Percentiles rank a stretch among this genome's conserved stretches.
Conservation (phyloP, 768 basidiomycete genomes). For the Exsudoporus frostii region DNA sequence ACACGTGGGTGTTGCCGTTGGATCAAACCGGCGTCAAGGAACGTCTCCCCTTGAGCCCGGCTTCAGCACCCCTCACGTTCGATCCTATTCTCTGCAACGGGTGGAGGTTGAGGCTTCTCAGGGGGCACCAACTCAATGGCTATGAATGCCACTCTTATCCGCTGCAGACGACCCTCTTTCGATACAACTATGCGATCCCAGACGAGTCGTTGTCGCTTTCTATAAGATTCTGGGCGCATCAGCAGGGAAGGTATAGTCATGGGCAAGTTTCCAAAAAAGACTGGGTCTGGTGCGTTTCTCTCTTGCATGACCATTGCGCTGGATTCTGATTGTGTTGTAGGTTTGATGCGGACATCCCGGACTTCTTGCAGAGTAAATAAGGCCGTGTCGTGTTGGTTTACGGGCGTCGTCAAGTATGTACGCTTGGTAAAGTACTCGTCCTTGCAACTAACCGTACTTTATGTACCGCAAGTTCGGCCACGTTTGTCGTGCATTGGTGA, state of each 20-base stretch:
- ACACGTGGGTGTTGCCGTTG: slow-evolving; percentile 32
- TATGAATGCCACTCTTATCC: background rate
- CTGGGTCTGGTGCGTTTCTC: slow-evolving; percentile 22
- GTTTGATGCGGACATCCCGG: slow-evolving; percentile 22
- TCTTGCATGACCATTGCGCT: too few species aligned
- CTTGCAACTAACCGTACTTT: background rate
- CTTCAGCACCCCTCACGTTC: slow-evolving; percentile 11
- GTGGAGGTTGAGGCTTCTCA: slow-evolving; percentile 5
- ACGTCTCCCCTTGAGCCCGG: slow-evolving; percentile 9
- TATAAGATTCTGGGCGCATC: slow-evolving; percentile 6
- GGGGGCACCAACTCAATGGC: rapidly evolving
- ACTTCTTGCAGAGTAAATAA: background rate
- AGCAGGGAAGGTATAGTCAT: slow-evolving; percentile 6
- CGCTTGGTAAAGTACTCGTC: background rate
- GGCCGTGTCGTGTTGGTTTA: background rate
- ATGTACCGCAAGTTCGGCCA: background rate
- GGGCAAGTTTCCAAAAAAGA: background rate
- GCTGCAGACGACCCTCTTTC: slow-evolving; percentile 21
- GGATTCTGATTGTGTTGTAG: background rate
- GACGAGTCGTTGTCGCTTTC: background rate
- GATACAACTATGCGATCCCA: slow-evolving; percentile 25
- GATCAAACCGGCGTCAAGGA: slow-evolving; percentile 14
- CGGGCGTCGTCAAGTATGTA: background rate
- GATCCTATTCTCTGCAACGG: slow-evolving; percentile 20
- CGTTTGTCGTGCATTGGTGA: background rate